Base-by-base conservation (phyloP, 1,284 basidiomycete genomes). In the Ganoderma multipileum region DNA sequence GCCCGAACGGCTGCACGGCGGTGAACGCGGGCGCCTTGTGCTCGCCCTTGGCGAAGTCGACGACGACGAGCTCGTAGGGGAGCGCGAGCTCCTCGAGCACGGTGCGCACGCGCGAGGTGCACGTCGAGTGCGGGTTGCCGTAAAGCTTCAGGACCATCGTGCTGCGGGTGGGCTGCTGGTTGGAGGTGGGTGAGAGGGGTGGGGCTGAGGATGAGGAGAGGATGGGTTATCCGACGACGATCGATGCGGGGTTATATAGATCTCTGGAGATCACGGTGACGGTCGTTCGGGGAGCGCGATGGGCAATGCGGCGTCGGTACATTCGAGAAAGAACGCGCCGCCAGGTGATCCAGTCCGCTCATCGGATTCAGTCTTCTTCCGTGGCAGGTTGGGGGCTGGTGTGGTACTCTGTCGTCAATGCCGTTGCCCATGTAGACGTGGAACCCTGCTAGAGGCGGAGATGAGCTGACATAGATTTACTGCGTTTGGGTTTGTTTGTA, bases 1-100 rank as follows among this genome's bases (percentile, higher is more conserved):
- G 87, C 20, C 89, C 89, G 72, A 92, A 92, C 0, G 91, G 90
- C 72, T 92, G 89, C 28, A 82, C 77, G 42, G 76, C 77, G 38
- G 83, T 16, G 80, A 79, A 86, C 26, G 76, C 82, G 0, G 84
- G 73, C 0, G 76, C 16, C 76, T 89, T 90, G 68, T 90, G 85
- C 73, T 85, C 84, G 28, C 79, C 77, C 60, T 82, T 83, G 44
- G 58, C 0, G 20, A 86, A 61, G 74, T 89, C 80, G 72, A 90
- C 67, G 16, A 60, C 0, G 36, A 85, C 72, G 59, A 88, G 66
- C 72, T 88, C 84, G 74, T 84, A 88, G 0, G 84, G 82, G 20
- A 90, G 79, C 2, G 82, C 74, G 76, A 87, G 86, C 76, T 90
- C 89, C 68, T 83, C 81, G 70, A 84, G 78, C n/a, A 87, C 75